These are phyloP conservation scores for Cucumis cinereus DNA, from an alignment of 306 rosid genomes.

Conservation along the genomic window DNA sequence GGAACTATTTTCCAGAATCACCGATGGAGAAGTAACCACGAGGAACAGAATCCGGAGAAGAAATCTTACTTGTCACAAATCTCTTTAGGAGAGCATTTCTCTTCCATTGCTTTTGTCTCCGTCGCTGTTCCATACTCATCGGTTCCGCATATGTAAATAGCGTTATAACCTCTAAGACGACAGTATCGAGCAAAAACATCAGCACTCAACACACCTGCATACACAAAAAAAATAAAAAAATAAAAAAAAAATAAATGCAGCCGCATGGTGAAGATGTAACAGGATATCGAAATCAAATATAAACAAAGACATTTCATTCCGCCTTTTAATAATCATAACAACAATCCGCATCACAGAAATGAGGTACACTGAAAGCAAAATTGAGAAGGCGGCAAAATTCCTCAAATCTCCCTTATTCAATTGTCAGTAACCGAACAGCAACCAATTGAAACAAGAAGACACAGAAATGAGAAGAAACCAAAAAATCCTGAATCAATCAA, in stretches of 20 bases:
- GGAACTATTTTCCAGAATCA: background rate
- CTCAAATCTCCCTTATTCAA: background rate
- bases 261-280: background rate
- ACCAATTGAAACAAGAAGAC: background rate
- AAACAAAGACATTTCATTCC: background rate
- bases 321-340: background rate
- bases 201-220: slow-evolving; percentile 72
- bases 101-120: slow-evolving; percentile 94
- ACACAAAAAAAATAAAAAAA: background rate
- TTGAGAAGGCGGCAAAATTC: background rate
- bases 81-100: slow-evolving; percentile 75
- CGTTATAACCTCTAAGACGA: slow-evolving; percentile 71
- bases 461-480: background rate
- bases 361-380: background rate
- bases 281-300: background rate
- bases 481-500: background rate
- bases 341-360: background rate
- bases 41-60: background rate
- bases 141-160: slow-evolving; percentile 79
- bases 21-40: background rate
- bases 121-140: slow-evolving; percentile 95
- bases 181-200: slow-evolving; percentile 91
- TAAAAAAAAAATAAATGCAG: background rate
- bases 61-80: slow-evolving; percentile 75
- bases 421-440: background rate